Evolutionary conservation across 306 rosid species (phyloP).

Genomic region (Canavalia gladiata): DNA sequence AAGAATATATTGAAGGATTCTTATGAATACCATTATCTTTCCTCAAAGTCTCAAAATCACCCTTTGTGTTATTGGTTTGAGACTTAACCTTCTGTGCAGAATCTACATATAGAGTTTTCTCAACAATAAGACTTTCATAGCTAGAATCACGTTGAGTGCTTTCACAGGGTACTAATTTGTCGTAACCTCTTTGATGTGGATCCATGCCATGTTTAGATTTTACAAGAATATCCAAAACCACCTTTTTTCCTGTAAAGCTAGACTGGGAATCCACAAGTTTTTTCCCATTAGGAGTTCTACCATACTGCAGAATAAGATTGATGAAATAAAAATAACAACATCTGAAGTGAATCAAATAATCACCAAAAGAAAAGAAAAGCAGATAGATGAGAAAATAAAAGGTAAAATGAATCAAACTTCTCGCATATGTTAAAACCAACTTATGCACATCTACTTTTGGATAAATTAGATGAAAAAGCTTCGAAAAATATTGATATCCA

Average conservation of each 20-base stretch:
- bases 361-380: slow-evolving; percentile 5
- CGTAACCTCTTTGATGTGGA: slow-evolving; percentile 50
- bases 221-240: slow-evolving; percentile 50
- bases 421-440: no score
- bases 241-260: slow-evolving; percentile 48
- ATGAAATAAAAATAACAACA: slow-evolving; percentile 22
- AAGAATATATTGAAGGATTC: slow-evolving; percentile 50
- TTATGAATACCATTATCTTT: slow-evolving; percentile 49
- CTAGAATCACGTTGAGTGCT: slow-evolving; percentile 45
- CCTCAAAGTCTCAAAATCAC: slow-evolving; percentile 46
- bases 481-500: no score
- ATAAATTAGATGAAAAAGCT: no score
- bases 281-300: slow-evolving; percentile 50
- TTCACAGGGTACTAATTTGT: slow-evolving; percentile 47
- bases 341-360: slow-evolving; percentile 22
- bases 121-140: slow-evolving; percentile 62
- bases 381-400: neutral
- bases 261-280: slow-evolving; percentile 45
- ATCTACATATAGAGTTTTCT: slow-evolving; percentile 86
- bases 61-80: slow-evolving; percentile 46
- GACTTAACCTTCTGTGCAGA: slow-evolving; percentile 61
- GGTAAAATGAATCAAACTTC: no score
- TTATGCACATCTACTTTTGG: no score
- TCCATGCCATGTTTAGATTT: slow-evolving; percentile 52
- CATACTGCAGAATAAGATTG: slow-evolving; percentile 56